Evolutionary conservation across 805 yeast genomes (phyloP), one percentile per base, ranked within the genome.

Genomic region (Grigorovia jiainica): DNA sequence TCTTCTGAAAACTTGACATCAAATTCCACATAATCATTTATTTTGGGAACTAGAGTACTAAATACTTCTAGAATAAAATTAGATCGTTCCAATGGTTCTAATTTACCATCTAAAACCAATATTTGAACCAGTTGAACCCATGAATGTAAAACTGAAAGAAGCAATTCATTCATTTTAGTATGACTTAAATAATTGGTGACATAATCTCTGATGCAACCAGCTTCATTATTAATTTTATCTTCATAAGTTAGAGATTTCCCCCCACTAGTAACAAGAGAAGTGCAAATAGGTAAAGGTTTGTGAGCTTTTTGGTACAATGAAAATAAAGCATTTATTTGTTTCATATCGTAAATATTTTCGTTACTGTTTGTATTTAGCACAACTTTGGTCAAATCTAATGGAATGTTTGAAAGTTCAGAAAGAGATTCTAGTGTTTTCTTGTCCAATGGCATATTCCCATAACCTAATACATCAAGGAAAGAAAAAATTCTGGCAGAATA

Each of bases 71-170:
- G 62, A 41, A 87, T 77, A 53, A 90, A 82, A 31, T 75, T 72
- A 0, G 77, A 67, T 38, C 80, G 67, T n/a, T 63, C 60, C 7
- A 62, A 52, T 0, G 69, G 53, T 6, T 66, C 60, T 42, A 78
- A 60, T n/a, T 65, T 65, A 8, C 77, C 78, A 58, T 80, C 87
- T 4, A 77, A 68, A 4, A 85, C 77, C 36, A 86, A 62, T 3
- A 87, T 76, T 47, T 87, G 86, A 19, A 86, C 78, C 39, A 89
- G 60, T 49, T 79, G 81, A 18, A 80, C 79, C 97, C 97, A 90
- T 0, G 94, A 75, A 53, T 80, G 86, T 23, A 90, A 63, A 43
- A 81, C 76, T 11, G 71, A 63, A 37, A 82, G 63, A 46, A 82
- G 92, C 7, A 68, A 65, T 1, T 68, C 58, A 46, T 70, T 70